Base-by-base conservation (phyloP, 352 stramenopile species). In the Globisporangium yorkense region DNA sequence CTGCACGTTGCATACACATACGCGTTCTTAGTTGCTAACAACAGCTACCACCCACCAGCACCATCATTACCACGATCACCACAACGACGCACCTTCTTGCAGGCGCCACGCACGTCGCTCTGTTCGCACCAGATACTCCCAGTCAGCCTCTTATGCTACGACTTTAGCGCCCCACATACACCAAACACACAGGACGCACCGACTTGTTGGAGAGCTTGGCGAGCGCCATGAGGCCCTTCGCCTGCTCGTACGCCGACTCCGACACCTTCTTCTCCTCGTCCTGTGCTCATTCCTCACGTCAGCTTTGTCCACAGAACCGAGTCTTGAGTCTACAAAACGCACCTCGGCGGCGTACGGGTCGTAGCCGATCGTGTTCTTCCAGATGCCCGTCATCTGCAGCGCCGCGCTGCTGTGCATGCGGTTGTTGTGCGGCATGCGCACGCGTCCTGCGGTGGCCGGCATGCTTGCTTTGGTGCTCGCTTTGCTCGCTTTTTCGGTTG, bases 351-450 rank as follows among this genome's bases (percentile, higher is more conserved):
- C 93, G 62, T 98, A 97, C 16, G 94, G 94, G 75, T 98, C 94
- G 56, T 98, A 96, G 51, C 94, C 94, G 67, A 99, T 99, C 3
- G 95, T 98, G 61, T 98, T 95, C 58, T 87, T 96, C 96, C 95
- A 99, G 45, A 98, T 99, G 27, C 91, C 93, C 45, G 82, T 97
- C 74, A 97, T 98, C 80, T 97, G 94, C 8, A 99, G 85, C 56
- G 94, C 79, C 37, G 80, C 80, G 56, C 81, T 96, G 53, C 91
- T 97, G 67, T 94, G 92, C 80, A 99, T 96, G 66, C 94, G 89
- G 77, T 98, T 98, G 77, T 98, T 98, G 78, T 98, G 94, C 66
- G 96, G 96, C 93, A 98, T 98, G 56, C 92, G 87, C 71, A 96
- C 83, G 43, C 91, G 80, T 48, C 91, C 91, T 13, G 88, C 71